Evolutionary conservation across 2,329 filamentous ascomycete species (phyloP).

Genomic region (Paecilomyces sp.): DNA sequence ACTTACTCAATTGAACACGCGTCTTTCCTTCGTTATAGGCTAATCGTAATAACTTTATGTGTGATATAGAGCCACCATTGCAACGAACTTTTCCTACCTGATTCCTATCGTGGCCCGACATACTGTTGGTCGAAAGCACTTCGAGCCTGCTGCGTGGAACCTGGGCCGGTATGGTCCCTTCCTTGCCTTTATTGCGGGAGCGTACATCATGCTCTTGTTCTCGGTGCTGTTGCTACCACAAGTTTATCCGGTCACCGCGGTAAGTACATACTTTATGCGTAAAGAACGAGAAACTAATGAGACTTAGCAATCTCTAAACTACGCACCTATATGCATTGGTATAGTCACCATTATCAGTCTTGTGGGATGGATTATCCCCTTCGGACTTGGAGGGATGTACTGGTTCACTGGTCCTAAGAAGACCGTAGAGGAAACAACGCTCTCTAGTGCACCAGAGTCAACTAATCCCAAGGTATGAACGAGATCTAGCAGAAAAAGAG

Average conservation of each 20-base stretch:
- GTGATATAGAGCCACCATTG: constrained; percentile 21
- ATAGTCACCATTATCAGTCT: constrained; percentile 28
- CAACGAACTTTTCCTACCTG: constrained; percentile 32
- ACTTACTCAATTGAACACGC: no score
- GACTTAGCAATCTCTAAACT: constrained; percentile 26
- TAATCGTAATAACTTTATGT: background rate
- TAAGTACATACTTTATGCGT: background rate
- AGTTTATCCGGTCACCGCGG: constrained; percentile 28
- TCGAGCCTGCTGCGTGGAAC: constrained; percentile 29
- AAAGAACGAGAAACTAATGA: background rate
- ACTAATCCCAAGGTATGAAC: background rate
- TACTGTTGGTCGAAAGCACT: constrained; percentile 27
- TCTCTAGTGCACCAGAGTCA: background rate
- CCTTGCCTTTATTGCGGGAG: constrained; percentile 19
- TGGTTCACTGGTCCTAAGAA: constrained; percentile 34
- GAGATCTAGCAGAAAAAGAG: background rate
- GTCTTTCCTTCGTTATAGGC: no score
- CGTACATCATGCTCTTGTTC: constrained; percentile 31
- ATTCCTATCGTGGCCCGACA: constrained; percentile 34
- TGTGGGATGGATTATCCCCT: constrained; percentile 29
- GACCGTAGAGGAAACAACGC: constrained; percentile 24
- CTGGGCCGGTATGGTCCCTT: constrained; percentile 20
- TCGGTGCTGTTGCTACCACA: constrained; percentile 31
- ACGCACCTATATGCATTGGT: constrained; percentile 33
- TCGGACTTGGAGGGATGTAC: constrained; percentile 21